phyloP scores from a whole-genome alignment of 2,329 filamentous ascomycete species.

The Fusarium transvaalense region DNA sequence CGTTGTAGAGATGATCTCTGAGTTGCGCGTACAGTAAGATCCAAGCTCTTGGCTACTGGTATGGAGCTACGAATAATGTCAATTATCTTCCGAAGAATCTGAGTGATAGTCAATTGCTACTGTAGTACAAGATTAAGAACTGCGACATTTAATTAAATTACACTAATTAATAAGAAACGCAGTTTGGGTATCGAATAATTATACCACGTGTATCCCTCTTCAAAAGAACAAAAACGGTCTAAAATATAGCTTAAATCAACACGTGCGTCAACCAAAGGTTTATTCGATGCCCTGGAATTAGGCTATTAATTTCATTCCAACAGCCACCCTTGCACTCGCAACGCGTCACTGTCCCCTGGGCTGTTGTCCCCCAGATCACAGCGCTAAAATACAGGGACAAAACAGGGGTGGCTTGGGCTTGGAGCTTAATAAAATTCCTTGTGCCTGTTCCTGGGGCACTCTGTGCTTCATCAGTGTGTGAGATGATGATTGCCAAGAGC shows the following conservation, averaged over 20 bases:
- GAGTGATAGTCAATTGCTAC: no score
- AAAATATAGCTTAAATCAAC: not conserved
- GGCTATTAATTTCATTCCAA: conserved; percentile 20
- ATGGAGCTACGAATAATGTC: not conserved
- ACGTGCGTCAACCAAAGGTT: conserved; percentile 14
- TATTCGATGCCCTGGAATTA: conserved; percentile 1
- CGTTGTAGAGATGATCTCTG: not conserved
- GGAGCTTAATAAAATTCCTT: not conserved
- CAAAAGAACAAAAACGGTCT: not conserved
- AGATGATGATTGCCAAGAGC: conserved; percentile 26
- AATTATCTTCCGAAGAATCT: no score
- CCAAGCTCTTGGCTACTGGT: not conserved
- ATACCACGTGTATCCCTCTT: conserved; percentile 6
- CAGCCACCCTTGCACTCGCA: conserved; percentile 13
- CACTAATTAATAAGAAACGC: not conserved
- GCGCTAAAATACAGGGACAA: not conserved
- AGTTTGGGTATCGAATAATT: conserved; percentile 8
- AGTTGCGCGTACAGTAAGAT: not conserved
- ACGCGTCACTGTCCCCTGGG: conserved; percentile 5
- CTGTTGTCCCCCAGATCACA: not conserved
- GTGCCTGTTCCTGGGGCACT: conserved; percentile 13
- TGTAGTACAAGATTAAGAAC: not conserved
- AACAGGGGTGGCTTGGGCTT: not conserved
- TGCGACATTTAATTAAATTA: not conserved
- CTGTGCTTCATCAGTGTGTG: conserved; percentile 29